Evolutionary conservation across 1,284 basidiomycete species (phyloP).

Genomic region (Sanghuangporus baumii): DNA sequence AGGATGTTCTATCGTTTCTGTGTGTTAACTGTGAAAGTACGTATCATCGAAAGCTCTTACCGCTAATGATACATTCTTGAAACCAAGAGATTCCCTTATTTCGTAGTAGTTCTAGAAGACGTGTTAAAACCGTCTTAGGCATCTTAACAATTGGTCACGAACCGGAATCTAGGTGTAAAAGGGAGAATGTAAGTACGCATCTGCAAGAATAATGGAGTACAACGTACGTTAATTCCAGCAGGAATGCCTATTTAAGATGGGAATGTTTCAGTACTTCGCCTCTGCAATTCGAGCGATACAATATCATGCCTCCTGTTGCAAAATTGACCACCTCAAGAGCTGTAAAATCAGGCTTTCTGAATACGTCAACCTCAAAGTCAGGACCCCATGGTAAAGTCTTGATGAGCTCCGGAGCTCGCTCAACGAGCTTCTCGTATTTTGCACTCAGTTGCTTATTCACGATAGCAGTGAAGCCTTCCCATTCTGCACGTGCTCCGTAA

Average conservation of each 20-base stretch:
- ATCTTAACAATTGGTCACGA: constrained; percentile 24
- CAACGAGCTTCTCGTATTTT: constrained; percentile 75
- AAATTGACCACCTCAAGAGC: constrained; percentile 76
- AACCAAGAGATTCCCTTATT: constrained; percentile 71
- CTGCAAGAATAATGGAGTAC: background rate
- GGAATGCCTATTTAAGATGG: constrained; percentile 54
- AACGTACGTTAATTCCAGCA: constrained; percentile 70
- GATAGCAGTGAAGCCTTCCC: constrained; percentile 89
- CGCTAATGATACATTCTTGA: constrained; percentile 78
- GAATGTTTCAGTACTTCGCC: background rate
- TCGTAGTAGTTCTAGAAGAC: constrained; percentile 65
- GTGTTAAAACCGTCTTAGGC: background rate
- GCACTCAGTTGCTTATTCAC: constrained; percentile 78
- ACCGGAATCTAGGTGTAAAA: constrained; percentile 51
- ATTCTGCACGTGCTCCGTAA: constrained; percentile 77
- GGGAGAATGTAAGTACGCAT: background rate
- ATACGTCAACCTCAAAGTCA: constrained; percentile 77
- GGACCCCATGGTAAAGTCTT: constrained; percentile 79
- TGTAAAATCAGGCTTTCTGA: constrained; percentile 84
- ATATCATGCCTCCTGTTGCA: constrained; percentile 63
- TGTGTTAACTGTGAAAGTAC: background rate
- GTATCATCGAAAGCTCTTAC: constrained; percentile 33
- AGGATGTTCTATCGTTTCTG: constrained; percentile 56
- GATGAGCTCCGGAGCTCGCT: constrained; percentile 70
- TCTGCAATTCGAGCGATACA: background rate